phyloP scores from a whole-genome alignment of 2,329 filamentous ascomycete genomes.

The Calonectria naviculata region DNA sequence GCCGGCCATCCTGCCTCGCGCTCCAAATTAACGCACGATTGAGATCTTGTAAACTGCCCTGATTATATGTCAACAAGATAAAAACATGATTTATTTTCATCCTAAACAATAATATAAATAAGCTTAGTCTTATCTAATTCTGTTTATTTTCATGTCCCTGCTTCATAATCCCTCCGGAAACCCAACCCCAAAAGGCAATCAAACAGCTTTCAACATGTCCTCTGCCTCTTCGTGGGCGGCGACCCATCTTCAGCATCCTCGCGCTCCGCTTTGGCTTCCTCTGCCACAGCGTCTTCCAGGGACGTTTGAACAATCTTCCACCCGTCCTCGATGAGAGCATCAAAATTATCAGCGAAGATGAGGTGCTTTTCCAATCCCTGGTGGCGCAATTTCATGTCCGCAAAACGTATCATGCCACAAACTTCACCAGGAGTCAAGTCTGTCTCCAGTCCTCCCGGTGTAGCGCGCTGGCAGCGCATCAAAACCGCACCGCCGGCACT shows the following conservation, averaged over 20 bases:
- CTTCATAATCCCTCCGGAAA: too few relatives aligned
- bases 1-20: too few relatives aligned
- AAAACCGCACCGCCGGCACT: neutral
- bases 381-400: too few relatives aligned
- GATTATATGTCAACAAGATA: too few relatives aligned
- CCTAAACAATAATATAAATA: too few relatives aligned
- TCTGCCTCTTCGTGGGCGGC: neutral
- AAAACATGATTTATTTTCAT: too few relatives aligned
- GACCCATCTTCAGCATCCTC: neutral
- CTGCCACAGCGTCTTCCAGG: neutral
- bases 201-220: neutral
- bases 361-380: neutral
- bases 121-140: too few relatives aligned
- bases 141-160: too few relatives aligned
- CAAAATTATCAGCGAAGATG: neutral
- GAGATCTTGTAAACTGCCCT: too few relatives aligned
- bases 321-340: neutral
- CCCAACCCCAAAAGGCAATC: too few relatives aligned
- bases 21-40: too few relatives aligned
- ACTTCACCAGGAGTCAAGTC: neutral
- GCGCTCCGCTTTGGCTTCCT: neutral
- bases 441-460: neutral
- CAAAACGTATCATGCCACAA: neutral
- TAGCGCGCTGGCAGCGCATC: neutral
- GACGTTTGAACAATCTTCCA: neutral